Evolutionary conservation across 2,329 filamentous ascomycete genomes (phyloP).

Genomic region (Zasmidium angulare): DNA sequence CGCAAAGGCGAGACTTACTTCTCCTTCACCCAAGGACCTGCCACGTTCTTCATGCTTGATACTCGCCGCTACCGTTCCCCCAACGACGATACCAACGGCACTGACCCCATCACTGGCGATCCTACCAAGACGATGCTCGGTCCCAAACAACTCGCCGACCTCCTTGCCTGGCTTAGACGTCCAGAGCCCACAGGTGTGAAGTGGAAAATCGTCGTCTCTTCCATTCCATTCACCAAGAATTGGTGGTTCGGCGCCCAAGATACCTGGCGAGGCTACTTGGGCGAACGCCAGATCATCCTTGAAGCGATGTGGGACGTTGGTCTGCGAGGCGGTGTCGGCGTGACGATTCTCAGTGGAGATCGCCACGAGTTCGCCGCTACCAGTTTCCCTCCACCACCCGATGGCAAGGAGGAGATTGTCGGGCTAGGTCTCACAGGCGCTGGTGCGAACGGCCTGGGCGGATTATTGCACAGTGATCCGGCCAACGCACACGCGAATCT

Average conservation of each 20-base stretch:
- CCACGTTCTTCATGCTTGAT: conserved; percentile 92
- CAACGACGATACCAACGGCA: conserved; percentile 59
- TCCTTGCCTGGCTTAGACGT: conserved; percentile 72
- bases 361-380: conserved; percentile 97
- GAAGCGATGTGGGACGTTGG: conserved; percentile 91
- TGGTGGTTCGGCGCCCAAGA: conserved; percentile 87
- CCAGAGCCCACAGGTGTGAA: conserved; percentile 74
- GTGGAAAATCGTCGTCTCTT: conserved; percentile 92
- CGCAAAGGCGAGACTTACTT: conserved; percentile 75
- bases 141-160: conserved; percentile 70
- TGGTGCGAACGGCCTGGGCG: conserved; percentile 25
- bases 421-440: conserved; percentile 27
- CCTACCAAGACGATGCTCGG: conserved; percentile 82
- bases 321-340: conserved; percentile 65
- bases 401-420: conserved; percentile 46
- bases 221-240: conserved; percentile 95
- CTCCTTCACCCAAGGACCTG: conserved; percentile 83
- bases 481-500: conserved; percentile 9
- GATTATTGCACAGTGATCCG: conserved; percentile 12
- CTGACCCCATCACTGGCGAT: conserved; percentile 50
- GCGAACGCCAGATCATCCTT: conserved; percentile 74
- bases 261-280: conserved; percentile 90
- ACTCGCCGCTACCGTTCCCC: conserved; percentile 81
- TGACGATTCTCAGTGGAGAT: conserved; percentile 86
- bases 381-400: conserved; percentile 60